These are phyloP conservation scores for Deuterostichococcus epilithicus DNA, from an alignment of 139 green algal genomes.

Conservation along the genomic window DNA sequence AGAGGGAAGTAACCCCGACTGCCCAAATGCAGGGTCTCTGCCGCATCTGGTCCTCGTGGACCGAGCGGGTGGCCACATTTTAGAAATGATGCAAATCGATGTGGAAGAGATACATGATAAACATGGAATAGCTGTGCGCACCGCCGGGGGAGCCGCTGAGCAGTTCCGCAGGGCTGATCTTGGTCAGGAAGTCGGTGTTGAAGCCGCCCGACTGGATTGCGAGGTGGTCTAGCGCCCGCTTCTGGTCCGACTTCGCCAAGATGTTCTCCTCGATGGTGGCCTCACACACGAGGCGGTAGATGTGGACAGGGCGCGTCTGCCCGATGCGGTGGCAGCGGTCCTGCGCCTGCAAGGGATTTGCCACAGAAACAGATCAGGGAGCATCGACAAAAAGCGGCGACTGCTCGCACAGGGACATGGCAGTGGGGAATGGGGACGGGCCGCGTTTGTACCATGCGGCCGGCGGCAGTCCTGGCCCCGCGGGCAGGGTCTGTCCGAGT, in stretches of 20 bases:
- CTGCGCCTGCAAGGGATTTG: conserved; percentile 49
- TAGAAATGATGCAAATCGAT: no score
- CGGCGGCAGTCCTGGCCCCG: no score
- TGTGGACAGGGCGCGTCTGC: conserved; percentile 95
- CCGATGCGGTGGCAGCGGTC: conserved; percentile 96
- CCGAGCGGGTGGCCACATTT: not conserved
- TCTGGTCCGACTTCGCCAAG: conserved; percentile 93
- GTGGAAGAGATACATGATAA: no score
- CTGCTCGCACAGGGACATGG: no score
- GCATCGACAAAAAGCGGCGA: no score
- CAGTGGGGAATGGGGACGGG: no score
- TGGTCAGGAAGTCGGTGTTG: conserved; percentile 74
- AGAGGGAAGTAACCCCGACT: not conserved
- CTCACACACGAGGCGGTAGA: conserved; percentile 91
- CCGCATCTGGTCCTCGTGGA: not conserved
- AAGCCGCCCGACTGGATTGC: conserved; percentile 93
- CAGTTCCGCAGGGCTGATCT: conserved; percentile 44
- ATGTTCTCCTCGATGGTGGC: conserved; percentile 99
- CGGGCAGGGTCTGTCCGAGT: no score
- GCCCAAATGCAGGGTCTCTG: not conserved
- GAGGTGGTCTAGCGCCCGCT: conserved; percentile 92
- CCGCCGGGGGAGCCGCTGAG: conserved; percentile 7
- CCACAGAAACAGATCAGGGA: no score
- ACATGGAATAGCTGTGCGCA: no score
- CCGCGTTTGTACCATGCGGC: no score